Evolutionary conservation across 495 filamentous ascomycete genomes (phyloP).

Genomic region (Xanthoparmelia taractica): DNA sequence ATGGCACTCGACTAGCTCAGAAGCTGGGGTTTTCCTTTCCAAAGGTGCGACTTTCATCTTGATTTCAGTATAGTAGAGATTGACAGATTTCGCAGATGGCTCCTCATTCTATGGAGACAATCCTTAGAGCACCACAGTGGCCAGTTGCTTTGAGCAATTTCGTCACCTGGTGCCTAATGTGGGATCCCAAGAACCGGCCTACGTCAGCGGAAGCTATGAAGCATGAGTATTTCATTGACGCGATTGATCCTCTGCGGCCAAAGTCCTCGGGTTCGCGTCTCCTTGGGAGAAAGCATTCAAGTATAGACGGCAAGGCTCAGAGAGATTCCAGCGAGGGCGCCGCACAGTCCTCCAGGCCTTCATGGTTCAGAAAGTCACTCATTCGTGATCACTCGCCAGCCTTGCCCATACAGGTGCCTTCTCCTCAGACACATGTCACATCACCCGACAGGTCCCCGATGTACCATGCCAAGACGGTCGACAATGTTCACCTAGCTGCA

Average conservation of each 20-base stretch:
- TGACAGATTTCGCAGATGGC: slow-evolving; percentile 63
- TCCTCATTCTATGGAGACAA: slow-evolving; percentile 91
- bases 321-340: slow-evolving; percentile 63
- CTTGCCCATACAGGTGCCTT: slow-evolving; percentile 36
- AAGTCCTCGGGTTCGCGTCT: slow-evolving; percentile 80
- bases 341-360: slow-evolving; percentile 70
- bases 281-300: slow-evolving; percentile 80
- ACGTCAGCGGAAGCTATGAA: slow-evolving; percentile 89
- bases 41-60: slow-evolving; percentile 44
- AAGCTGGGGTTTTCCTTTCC: slow-evolving; percentile 98
- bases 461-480: slow-evolving; percentile 43
- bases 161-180: slow-evolving; percentile 99
- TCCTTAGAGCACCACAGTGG: slow-evolving; percentile 86
- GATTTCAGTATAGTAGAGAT: slow-evolving; percentile 1
- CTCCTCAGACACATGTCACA: slow-evolving; percentile 21
- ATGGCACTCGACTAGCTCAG: slow-evolving; percentile 83
- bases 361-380: slow-evolving; percentile 93
- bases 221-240: slow-evolving; percentile 95
- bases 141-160: slow-evolving; percentile 79
- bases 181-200: slow-evolving; percentile 90
- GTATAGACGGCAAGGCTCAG: slow-evolving; percentile 54
- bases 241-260: slow-evolving; percentile 85
- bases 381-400: slow-evolving; percentile 59
- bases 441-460: slow-evolving; percentile 46
- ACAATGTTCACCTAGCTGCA: slow-evolving; percentile 26